Evolutionary conservation across 768 basidiomycete genomes (phyloP).

Genomic region (Phylloporus sp.): DNA sequence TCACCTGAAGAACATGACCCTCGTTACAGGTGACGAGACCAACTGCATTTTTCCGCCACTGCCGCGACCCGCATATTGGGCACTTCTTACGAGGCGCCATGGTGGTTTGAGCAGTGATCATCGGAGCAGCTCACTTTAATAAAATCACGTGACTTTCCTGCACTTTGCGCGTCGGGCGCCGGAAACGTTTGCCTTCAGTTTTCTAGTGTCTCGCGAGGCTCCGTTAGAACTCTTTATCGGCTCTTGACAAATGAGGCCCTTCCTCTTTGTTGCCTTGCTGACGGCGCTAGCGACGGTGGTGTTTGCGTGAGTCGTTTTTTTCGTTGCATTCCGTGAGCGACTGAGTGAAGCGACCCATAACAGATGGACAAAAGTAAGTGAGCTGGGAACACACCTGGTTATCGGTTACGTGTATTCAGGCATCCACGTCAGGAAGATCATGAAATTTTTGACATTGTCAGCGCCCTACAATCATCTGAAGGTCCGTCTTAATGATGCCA

Average conservation of each 20-base stretch:
- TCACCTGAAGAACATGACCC: constrained; percentile 85
- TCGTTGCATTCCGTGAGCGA: neutral
- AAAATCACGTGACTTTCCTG: constrained; percentile 17
- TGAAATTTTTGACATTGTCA: constrained; percentile 93
- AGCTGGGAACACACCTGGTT: neutral
- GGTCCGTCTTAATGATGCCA: constrained; percentile 38
- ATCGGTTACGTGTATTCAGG: constrained; percentile 7
- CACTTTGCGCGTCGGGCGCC: neutral
- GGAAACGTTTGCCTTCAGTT: neutral
- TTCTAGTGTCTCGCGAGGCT: neutral
- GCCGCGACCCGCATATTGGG: constrained; percentile 72
- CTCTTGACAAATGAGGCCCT: constrained; percentile 43
- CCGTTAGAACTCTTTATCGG: too few species aligned
- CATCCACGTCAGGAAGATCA: constrained; percentile 67
- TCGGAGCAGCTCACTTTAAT: too few species aligned
- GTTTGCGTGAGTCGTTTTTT: constrained; percentile 50
- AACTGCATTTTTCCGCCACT: constrained; percentile 84
- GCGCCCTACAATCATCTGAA: constrained; percentile 73
- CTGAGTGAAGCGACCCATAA: constrained; percentile 3
- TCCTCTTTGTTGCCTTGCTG: constrained; percentile 43
- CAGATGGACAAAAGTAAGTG: constrained; percentile 68
- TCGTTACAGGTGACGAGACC: constrained; percentile 85
- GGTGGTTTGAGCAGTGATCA: too few species aligned
- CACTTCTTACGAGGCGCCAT: constrained; percentile 66
- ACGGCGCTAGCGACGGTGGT: constrained; percentile 49